Conservation (phyloP, 352 stramenopile species). For the Phytopythium delawarense region DNA sequence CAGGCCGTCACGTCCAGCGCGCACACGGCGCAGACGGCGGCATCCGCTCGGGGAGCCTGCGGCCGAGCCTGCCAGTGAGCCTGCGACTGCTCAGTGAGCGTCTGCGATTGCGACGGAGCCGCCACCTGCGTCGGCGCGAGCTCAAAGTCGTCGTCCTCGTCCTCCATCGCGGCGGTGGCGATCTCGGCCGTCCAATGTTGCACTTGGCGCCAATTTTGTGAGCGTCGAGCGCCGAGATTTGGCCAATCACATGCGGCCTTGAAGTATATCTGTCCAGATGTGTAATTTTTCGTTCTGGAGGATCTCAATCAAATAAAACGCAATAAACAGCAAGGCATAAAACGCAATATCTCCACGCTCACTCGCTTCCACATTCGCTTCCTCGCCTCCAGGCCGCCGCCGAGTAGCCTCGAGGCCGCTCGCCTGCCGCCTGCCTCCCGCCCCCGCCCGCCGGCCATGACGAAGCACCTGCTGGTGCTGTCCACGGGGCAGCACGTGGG, state of each 20-base stretch:
- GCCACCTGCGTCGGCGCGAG: conserved; percentile 24
- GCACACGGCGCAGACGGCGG: conserved; percentile 45
- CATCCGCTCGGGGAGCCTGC: neutral
- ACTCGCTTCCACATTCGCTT: neutral
- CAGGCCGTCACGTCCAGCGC: conserved; percentile 49
- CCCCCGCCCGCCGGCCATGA: conserved; percentile 19
- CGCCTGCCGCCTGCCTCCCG: neutral
- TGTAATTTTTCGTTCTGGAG: too few species aligned
- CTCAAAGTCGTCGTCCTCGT: conserved; percentile 17
- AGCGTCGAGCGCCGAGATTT: too few species aligned
- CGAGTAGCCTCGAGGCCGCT: neutral
- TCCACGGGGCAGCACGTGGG: conserved; percentile 96
- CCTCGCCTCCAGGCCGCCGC: too few species aligned
- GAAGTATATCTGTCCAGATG: too few species aligned
- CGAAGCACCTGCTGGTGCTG: conserved; percentile 79
- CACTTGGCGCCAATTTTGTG: too few species aligned
- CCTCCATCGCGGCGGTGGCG: conserved; percentile 2
- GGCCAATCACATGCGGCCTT: too few species aligned
- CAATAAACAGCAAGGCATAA: too few species aligned
- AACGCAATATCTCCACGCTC: too few species aligned
- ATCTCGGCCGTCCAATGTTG: neutral
- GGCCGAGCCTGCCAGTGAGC: neutral
- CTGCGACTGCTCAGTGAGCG: neutral
- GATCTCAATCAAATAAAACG: too few species aligned
- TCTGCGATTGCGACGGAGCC: conserved; percentile 5